Base-by-base conservation (phyloP, 306 rosid genomes). In the Corylus heterophylla region DNA sequence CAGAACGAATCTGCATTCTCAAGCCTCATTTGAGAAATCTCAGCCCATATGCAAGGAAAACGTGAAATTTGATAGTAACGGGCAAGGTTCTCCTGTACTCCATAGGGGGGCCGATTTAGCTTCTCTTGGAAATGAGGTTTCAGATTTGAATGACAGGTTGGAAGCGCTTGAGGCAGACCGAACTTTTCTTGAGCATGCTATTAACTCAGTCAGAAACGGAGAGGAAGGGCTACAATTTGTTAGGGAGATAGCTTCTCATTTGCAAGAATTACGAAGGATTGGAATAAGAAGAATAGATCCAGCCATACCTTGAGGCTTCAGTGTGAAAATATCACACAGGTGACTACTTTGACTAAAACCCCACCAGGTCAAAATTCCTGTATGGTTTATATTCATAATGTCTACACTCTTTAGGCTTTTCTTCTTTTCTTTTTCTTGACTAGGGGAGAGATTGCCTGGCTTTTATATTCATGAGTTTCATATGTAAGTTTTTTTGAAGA, bases 221-320 rank as follows among this genome's bases (percentile, higher is more conserved):
- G 91, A 85, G 22, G 87, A 89, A 74, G 99, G 98, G 52, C 87
- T 88, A 63, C 80, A 80, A 64, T 86, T 93, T 76, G 80, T 96
- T 82, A 87, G 82, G 75, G 94, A 91, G 84, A 87, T 96, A 80
- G 92, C 96, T 79, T 70, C 87, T 72, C 91, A 83, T 76, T 87
- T 93, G 59, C 96, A 39, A 79, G 91, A 93, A 76, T 72, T 93
- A 47, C 88, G 91, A 55, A 82, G 69, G 83, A 81, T 91, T 29
- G 85, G 91, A 31, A 76, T 76, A 73, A 83, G 80, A 77, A 87
- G 83, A 79, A 74, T 48, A 18, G 86, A 89, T 79, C 76, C 76
- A 85, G 77, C 78, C 50, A 81, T 78, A 76, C 78, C 81, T 76
- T 83, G 85, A 88, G 76, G 74, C 79, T 74, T 42, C 56, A 25